Percentiles rank a stretch among this genome's conserved stretches.
Conservation (phyloP, 768 basidiomycete species). For the Boletellus ananas region DNA sequence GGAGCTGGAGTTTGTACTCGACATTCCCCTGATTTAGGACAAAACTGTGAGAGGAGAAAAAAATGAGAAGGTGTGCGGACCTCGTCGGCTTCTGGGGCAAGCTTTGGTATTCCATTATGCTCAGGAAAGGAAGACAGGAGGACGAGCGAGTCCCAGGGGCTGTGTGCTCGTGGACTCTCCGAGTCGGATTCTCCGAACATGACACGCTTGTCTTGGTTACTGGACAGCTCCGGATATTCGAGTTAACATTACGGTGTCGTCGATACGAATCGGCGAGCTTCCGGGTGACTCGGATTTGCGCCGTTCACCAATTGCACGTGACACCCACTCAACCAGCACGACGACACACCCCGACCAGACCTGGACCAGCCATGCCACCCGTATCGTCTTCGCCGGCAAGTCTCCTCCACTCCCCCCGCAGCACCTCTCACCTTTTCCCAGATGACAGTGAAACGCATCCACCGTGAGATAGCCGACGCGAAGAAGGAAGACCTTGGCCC, state of each 20-base stretch:
- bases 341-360: not conserved
- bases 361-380: conserved; percentile 21
- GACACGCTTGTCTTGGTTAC: conserved; percentile 3
- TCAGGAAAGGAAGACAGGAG: conserved; percentile 43
- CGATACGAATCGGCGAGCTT: not conserved
- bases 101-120: conserved; percentile 48
- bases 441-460: conserved; percentile 79
- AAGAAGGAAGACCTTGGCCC: conserved; percentile 79
- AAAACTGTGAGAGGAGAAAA: not conserved
- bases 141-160: conserved; percentile 79
- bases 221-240: conserved; percentile 44
- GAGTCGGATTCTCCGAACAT: conserved; percentile 87
- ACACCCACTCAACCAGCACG: not conserved
- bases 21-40: conserved; percentile 63
- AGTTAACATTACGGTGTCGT: conserved; percentile 41
- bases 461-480: conserved; percentile 75
- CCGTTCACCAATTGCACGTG: too few species aligned
- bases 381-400: conserved; percentile 23
- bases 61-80: conserved; percentile 23
- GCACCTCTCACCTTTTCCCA: conserved; percentile 18
- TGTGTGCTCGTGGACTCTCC: conserved; percentile 74
- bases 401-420: not conserved
- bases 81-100: conserved; percentile 74
- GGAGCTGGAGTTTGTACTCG: conserved; percentile 91
- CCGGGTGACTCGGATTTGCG: too few species aligned